These are phyloP conservation scores for Rubia tinctorum DNA, from an alignment of 305 asterid genomes.

Conservation along the genomic window DNA sequence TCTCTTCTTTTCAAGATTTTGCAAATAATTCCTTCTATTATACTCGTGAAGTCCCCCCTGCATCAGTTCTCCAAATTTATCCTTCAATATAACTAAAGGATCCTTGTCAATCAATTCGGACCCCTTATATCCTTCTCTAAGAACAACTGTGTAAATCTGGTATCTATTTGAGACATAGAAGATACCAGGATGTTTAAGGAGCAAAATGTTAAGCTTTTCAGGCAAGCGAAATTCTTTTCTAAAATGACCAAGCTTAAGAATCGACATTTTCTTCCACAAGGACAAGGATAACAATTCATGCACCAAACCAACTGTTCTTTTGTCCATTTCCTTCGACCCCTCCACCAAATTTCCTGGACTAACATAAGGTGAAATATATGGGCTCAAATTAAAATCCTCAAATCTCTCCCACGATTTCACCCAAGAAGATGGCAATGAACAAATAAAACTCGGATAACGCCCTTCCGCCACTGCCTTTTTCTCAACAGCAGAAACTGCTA, in stretches of 20 bases:
- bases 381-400: conserved; percentile 68
- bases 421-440: conserved; percentile 76
- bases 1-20: conserved; percentile 74
- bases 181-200: conserved; percentile 87
- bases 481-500: conserved; percentile 65
- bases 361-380: conserved; percentile 71
- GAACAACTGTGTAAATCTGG: conserved; percentile 71
- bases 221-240: conserved; percentile 74
- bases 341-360: conserved; percentile 36
- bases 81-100: conserved; percentile 81
- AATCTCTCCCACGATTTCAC: conserved; percentile 76
- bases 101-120: conserved; percentile 70
- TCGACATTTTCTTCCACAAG: conserved; percentile 80
- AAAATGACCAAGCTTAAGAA: conserved; percentile 66
- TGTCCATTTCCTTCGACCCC: conserved; percentile 68
- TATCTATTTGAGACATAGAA: conserved; percentile 84
- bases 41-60: conserved; percentile 88
- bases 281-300: conserved; percentile 80
- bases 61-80: conserved; percentile 85
- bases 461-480: conserved; percentile 46
- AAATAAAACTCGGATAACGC: conserved; percentile 49
- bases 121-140: conserved; percentile 78
- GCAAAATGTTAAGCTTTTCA: conserved; percentile 59
- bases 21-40: conserved; percentile 55
- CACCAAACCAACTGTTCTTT: conserved; percentile 64